Conservation (phyloP, 208 protist species). For the Leishmania tropica region DNA sequence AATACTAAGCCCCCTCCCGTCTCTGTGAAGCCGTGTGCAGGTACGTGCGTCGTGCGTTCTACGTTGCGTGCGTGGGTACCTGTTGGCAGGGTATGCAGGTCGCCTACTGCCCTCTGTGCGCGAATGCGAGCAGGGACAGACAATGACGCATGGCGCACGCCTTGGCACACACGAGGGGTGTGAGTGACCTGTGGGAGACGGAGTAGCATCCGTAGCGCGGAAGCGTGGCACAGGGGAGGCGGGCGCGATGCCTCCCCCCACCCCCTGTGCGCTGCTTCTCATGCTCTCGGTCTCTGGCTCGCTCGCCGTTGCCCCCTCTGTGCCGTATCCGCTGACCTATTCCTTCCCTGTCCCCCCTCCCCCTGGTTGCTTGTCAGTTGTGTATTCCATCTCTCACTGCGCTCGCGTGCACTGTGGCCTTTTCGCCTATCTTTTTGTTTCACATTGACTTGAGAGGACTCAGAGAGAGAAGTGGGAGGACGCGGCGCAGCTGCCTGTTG, state of each 20-base stretch:
- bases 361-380: background rate
- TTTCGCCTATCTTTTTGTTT: background rate
- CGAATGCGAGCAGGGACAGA: background rate
- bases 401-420: background rate
- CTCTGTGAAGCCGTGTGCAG: background rate
- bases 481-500: background rate
- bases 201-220: background rate
- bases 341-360: background rate
- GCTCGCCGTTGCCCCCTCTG: background rate
- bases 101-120: background rate
- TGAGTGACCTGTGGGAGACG: background rate
- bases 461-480: background rate
- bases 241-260: background rate
- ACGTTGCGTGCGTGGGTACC: background rate
- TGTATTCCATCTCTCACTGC: background rate
- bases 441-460: background rate
- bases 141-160: background rate
- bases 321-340: background rate
- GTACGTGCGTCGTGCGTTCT: background rate
- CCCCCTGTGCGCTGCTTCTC: background rate
- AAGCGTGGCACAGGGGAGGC: background rate
- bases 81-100: background rate
- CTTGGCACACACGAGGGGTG: background rate
- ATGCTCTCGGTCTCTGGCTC: background rate
- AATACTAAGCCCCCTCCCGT: background rate